Evolutionary conservation across 2,329 filamentous ascomycete species (phyloP).

Genomic region (Coleophoma eucalyptorum): DNA sequence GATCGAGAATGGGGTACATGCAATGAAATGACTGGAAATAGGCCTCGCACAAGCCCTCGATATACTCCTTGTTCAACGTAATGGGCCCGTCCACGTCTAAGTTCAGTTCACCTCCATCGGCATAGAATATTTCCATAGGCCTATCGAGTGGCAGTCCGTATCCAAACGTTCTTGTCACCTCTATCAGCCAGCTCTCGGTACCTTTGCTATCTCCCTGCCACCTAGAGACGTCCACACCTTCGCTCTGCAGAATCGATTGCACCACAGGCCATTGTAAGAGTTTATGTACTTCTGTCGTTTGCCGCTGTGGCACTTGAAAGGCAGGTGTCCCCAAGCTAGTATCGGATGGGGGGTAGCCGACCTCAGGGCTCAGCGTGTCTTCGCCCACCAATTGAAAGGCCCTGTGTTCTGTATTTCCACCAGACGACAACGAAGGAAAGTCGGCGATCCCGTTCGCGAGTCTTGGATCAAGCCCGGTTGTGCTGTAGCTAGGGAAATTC

Average conservation of each 20-base stretch:
- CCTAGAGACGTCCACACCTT: not conserved
- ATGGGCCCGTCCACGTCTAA: not conserved
- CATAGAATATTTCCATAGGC: not conserved
- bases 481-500: not conserved
- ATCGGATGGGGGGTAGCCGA: not conserved
- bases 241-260: not conserved
- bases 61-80: not conserved
- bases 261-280: not conserved
- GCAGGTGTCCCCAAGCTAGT: not conserved
- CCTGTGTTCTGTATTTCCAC: not conserved
- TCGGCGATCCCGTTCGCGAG: not conserved
- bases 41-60: not conserved
- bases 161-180: not conserved
- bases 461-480: too few species aligned
- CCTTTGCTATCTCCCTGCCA: not conserved
- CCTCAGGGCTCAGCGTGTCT: not conserved
- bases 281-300: not conserved
- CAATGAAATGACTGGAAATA: not conserved
- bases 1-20: conserved; percentile 1
- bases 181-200: not conserved
- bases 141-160: not conserved
- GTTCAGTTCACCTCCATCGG: not conserved
- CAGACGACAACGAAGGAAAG: not conserved
- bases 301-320: not conserved
- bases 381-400: not conserved